These are phyloP conservation scores for Scleroderma citrinum DNA, from an alignment of 768 basidiomycete species.

Conservation along the genomic window DNA sequence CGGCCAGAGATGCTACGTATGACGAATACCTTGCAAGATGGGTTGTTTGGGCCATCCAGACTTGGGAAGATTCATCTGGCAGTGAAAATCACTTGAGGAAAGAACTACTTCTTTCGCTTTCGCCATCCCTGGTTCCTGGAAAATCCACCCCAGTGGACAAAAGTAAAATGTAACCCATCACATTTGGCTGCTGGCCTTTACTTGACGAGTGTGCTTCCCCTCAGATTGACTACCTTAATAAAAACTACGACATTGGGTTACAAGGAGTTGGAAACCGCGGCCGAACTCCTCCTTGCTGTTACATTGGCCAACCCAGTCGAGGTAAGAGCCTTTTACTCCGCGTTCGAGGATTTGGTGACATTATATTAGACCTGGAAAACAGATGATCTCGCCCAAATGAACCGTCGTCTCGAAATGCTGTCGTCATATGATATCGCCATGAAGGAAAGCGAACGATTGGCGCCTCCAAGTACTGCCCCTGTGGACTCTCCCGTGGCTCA, in stretches of 20 bases:
- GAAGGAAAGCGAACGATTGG: neutral
- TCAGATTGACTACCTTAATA: slow-evolving; percentile 20
- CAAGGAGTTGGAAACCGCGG: slow-evolving; percentile 13
- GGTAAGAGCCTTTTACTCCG: slow-evolving; percentile 9
- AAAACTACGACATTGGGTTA: slow-evolving; percentile 14
- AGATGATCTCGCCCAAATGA: slow-evolving; percentile 45
- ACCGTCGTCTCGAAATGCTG: slow-evolving; percentile 37
- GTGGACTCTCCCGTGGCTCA: neutral
- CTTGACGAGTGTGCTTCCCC: slow-evolving; percentile 6
- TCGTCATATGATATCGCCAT: slow-evolving; percentile 15
- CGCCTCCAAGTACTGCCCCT: neutral
- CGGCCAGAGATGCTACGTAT: slow-evolving; percentile 38
- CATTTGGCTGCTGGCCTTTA: neutral
- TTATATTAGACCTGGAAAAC: slow-evolving; percentile 37
- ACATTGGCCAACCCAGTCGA: slow-evolving; percentile 4
- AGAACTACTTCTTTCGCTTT: slow-evolving; percentile 39
- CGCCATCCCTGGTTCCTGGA: slow-evolving; percentile 43
- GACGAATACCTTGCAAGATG: slow-evolving; percentile 62
- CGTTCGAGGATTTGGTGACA: neutral
- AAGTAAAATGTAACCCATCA: slow-evolving; percentile 29
- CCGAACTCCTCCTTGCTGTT: slow-evolving; percentile 12
- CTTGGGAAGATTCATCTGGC: slow-evolving; percentile 28
- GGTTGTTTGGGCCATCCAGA: slow-evolving; percentile 55
- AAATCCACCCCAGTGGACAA: slow-evolving; percentile 18
- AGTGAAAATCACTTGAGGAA: slow-evolving; percentile 39